phyloP scores from a whole-genome alignment of 1,284 basidiomycete species.

The Pterulicium gracile region DNA sequence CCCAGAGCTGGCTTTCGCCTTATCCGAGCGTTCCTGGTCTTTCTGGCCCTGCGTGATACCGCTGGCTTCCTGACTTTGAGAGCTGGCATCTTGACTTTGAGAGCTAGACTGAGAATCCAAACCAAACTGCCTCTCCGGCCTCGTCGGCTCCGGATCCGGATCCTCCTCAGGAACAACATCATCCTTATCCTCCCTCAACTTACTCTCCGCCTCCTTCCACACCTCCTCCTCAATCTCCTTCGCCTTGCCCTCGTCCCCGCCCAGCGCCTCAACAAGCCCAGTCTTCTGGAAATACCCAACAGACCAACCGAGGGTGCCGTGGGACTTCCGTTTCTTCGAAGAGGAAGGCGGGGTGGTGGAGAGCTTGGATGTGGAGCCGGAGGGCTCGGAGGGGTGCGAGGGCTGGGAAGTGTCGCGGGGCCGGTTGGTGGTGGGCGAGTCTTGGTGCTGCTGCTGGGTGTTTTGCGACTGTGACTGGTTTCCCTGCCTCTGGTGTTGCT shows the following conservation, averaged over 20 bases:
- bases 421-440: neutral
- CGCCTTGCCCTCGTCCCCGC: constrained; percentile 7
- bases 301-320: constrained; percentile 25
- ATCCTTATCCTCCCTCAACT: constrained; percentile 2
- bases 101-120: no score
- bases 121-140: no score
- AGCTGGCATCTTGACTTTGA: no score
- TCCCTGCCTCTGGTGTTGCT: neutral
- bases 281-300: constrained; percentile 31
- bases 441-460: neutral
- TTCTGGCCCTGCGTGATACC: neutral
- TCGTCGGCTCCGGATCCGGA: neutral
- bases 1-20: constrained; percentile 35
- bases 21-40: neutral
- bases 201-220: constrained; percentile 11
- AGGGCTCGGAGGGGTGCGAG: neutral
- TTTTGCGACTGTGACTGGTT: neutral
- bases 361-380: neutral
- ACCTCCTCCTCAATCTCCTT: constrained; percentile 14
- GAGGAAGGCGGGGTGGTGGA: neutral
- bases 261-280: constrained; percentile 17
- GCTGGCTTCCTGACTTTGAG: no score
- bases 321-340: constrained; percentile 2
- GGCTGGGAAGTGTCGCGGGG: neutral
- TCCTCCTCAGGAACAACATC: neutral